A percentile compares a stretch with the other conserved stretches of the same genome.
Evolutionary conservation across 352 stramenopile species (phyloP).

Genomic region (Pythium sukuiense): DNA sequence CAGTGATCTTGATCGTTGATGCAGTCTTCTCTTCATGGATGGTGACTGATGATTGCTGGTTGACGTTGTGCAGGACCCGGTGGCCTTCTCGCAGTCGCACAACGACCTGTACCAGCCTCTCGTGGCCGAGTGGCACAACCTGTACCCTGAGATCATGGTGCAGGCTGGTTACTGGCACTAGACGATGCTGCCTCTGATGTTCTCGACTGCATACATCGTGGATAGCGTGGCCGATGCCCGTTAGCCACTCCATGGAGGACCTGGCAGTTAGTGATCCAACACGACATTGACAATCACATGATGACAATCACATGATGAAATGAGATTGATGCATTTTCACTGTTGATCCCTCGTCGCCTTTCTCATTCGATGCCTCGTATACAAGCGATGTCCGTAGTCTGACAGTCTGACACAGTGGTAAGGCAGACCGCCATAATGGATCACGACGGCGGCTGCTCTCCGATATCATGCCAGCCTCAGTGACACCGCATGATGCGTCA

Average conservation of each 20-base stretch:
- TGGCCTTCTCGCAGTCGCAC: conserved; percentile 77
- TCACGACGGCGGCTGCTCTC: too few species aligned
- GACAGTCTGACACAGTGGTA: not conserved
- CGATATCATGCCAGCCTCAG: not conserved
- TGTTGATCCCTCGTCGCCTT: not conserved
- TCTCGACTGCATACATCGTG: too few species aligned
- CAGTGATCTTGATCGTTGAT: not conserved
- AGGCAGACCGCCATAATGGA: not conserved
- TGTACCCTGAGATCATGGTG: conserved; percentile 89
- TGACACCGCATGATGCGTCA: not conserved
- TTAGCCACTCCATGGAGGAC: too few species aligned
- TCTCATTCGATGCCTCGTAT: not conserved
- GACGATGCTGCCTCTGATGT: not conserved
- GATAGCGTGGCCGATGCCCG: too few species aligned
- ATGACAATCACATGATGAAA: not conserved
- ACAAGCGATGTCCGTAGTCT: not conserved
- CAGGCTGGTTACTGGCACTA: conserved; percentile 78
- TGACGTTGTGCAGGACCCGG: conserved; percentile 45
- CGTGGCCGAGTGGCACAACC: conserved; percentile 86
- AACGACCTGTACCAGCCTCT: conserved; percentile 81
- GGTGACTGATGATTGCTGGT: not conserved
- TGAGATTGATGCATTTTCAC: conserved; percentile 4
- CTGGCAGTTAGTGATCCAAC: not conserved
- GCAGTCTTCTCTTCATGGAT: not conserved
- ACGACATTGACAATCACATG: not conserved